Conservation (phyloP, 1,139 yeast genomes). For the Scheffersomyces parashehatae region DNA sequence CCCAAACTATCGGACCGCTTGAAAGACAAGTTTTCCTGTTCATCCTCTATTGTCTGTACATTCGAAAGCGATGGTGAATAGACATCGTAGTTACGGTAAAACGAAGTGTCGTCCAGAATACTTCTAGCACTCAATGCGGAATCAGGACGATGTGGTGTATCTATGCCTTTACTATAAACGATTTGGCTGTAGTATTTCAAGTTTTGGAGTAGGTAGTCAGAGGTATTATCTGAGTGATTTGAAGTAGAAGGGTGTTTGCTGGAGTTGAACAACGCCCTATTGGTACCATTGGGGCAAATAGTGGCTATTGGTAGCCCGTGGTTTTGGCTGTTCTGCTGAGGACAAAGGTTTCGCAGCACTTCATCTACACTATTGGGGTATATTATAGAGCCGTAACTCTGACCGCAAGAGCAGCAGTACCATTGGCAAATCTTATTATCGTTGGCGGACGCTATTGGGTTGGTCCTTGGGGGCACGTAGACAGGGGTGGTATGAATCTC, state of each 20-base stretch:
- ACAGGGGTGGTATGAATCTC: neutral
- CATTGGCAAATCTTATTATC: slow-evolving; percentile 48
- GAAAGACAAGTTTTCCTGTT: neutral
- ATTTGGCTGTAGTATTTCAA: slow-evolving; percentile 33
- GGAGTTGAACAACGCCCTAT: no score
- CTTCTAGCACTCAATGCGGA: slow-evolving; percentile 5
- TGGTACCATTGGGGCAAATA: no score
- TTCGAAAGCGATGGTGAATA: neutral
- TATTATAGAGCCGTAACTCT: slow-evolving; percentile 45
- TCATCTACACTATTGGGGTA: slow-evolving; percentile 21
- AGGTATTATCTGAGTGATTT: slow-evolving; percentile 2
- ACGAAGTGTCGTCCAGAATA: slow-evolving; percentile 4
- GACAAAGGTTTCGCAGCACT: neutral
- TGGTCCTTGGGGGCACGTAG: neutral
- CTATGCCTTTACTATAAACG: slow-evolving; percentile 18
- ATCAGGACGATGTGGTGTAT: slow-evolving; percentile 5
- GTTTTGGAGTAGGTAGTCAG: slow-evolving; percentile 13
- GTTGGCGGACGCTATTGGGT: slow-evolving; percentile 1
- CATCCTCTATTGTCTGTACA: neutral
- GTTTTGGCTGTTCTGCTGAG: no score
- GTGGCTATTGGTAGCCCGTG: no score
- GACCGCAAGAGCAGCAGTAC: slow-evolving; percentile 58
- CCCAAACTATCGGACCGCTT: neutral
- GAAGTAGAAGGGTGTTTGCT: no score
- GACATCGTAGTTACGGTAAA: neutral